These are phyloP conservation scores for Lactuca sativa DNA, from an alignment of 129 eudicot species.

Conservation along the genomic window DNA sequence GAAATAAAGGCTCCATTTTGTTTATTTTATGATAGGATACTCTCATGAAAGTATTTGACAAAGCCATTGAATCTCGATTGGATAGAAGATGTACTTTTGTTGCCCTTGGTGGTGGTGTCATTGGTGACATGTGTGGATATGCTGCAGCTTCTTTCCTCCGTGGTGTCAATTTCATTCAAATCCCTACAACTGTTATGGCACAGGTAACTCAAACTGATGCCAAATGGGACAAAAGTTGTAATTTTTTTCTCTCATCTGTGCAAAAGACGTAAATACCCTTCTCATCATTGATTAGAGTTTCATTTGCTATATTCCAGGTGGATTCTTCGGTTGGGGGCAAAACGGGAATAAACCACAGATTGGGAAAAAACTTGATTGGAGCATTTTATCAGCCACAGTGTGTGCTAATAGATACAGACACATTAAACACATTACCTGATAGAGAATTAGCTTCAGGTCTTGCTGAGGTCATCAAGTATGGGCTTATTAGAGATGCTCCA, in stretches of 20 bases:
- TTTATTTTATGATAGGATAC: slow-evolving; percentile 53
- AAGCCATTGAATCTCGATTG: slow-evolving; percentile 87
- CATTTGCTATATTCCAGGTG: slow-evolving; percentile 46
- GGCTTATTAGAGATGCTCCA: slow-evolving; percentile 85
- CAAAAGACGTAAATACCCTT: not conserved
- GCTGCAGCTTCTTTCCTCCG: slow-evolving; percentile 96
- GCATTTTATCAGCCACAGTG: slow-evolving; percentile 99
- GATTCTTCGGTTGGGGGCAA: slow-evolving; percentile 99
- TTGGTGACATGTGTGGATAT: slow-evolving; percentile 99
- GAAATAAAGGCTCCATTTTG: not conserved
- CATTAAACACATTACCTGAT: slow-evolving; percentile 89
- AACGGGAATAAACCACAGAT: slow-evolving; percentile 90
- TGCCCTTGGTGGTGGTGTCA: slow-evolving; percentile 99
- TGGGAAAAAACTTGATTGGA: slow-evolving; percentile 92
- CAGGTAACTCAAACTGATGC: slow-evolving; percentile 43
- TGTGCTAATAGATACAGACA: slow-evolving; percentile 93
- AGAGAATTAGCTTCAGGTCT: slow-evolving; percentile 97
- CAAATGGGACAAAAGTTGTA: no score
- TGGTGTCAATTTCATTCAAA: slow-evolving; percentile 96
- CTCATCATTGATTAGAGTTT: not conserved
- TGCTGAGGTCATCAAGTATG: slow-evolving; percentile 92
- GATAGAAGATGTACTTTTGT: slow-evolving; percentile 94
- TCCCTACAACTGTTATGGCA: slow-evolving; percentile 99
- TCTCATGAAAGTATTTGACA: slow-evolving; percentile 89
- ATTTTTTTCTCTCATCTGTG: no score